These are phyloP conservation scores for Pisolithus marmoratus DNA, from an alignment of 768 basidiomycete species.

Conservation along the genomic window DNA sequence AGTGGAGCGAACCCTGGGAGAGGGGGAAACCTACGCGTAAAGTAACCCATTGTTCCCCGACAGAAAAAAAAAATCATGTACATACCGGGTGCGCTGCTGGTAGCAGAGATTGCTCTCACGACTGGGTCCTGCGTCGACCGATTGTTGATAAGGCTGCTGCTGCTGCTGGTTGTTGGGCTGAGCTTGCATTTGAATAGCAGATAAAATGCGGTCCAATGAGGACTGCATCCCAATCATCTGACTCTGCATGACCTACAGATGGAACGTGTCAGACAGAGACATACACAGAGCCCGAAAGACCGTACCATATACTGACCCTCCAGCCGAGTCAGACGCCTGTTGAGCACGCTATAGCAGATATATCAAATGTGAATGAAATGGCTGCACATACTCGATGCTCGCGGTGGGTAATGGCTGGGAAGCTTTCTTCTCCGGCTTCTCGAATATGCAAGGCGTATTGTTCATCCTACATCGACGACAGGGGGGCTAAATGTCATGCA, in stretches of 20 bases:
- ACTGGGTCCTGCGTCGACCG: constrained; percentile 13
- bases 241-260: constrained; percentile 75
- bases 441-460: constrained; percentile 77
- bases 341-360: constrained; percentile 18
- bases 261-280: not conserved
- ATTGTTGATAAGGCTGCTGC: constrained; percentile 13
- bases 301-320: constrained; percentile 81
- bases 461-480: constrained; percentile 86
- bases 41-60: constrained; percentile 13
- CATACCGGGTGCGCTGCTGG: constrained; percentile 27
- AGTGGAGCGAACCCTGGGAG: constrained; percentile 91
- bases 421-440: constrained; percentile 88
- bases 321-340: constrained; percentile 73
- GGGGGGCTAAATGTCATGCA: constrained; percentile 52
- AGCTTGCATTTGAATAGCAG: constrained; percentile 48
- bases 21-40: constrained; percentile 61
- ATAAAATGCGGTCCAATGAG: constrained; percentile 76
- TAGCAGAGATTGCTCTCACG: constrained; percentile 25
- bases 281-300: constrained; percentile 1
- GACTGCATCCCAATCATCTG: constrained; percentile 96
- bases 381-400: constrained; percentile 62
- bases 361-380: constrained; percentile 11
- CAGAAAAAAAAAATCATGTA: constrained; percentile 29
- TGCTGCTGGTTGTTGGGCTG: constrained; percentile 28
- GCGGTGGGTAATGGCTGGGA: constrained; percentile 51